These are phyloP conservation scores for sorghum (Sorghum bicolor) DNA, from an alignment of 176 grass and related monocot species.

Conservation along the genomic window Sorghum_bicolor_NCBIv3 NC_012871.2:71802001-71802500, in stretches of 20 bases:
- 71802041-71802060: neutral
- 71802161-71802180: neutral
- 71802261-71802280: slow-evolving; percentile 16
- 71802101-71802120: neutral
- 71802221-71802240: slow-evolving; percentile 38
- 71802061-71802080: slow-evolving; percentile 11
- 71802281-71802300: slow-evolving; percentile 15
- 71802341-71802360: neutral
- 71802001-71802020: neutral
- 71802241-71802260: neutral
- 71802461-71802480: neutral
- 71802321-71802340: neutral
- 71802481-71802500: neutral
- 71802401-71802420: neutral
- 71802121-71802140: slow-evolving; percentile 33
- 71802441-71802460: neutral
- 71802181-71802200: neutral
- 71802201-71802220: neutral
- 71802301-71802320: neutral
- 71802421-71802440: neutral
- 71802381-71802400: neutral
- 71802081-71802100: neutral
- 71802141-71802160: slow-evolving; percentile 31
- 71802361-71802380: neutral
- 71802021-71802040: neutral